Base-by-base conservation (phyloP, 148 eudicot species). In the Chenopodium quinoa region DNA sequence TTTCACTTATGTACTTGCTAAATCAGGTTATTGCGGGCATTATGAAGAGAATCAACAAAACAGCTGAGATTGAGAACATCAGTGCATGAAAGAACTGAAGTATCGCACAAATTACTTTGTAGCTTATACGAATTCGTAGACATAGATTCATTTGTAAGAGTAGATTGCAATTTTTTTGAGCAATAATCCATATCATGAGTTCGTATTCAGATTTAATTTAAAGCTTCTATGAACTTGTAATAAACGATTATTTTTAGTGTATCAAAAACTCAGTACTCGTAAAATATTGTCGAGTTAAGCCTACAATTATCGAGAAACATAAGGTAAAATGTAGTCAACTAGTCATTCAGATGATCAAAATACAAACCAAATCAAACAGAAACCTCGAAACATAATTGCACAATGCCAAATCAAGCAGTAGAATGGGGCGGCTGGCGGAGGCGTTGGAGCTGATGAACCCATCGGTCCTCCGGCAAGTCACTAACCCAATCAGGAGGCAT, bases 21-120 rank as follows among this genome's bases (percentile, higher is more conserved):
- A 71, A 63, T 81, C 89, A 94, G 97, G 98, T 94, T 74, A 92
- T 94, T 65, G 98, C 96, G 25, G 96, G 98, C 67, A 95, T 93
- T 79, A 85, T 95, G 56, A 95, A 95, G 89, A 87, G 98, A 88
- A 87, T 95, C 88, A 94, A 91, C 89, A 92, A 85, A 86, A 82
- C 85, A 77, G 97, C 93, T 56, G 90, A 86, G 7, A 82, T 93
- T 60, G 98, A 95, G 86, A 95, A 95, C 70, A 88, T 95, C 80
- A 82, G 88, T 79, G 95, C 93, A 17, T 95, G 78, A 95, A 44
- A 75, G 73, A 58, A 34, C n/a, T 23, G 32, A 47, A 75, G 58
- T n/a, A 69, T 6, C 54, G 46, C 32, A 20, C n/a, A 20, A 22
- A 22, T 23, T n/a, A 31, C 27, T 73, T 75, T 66, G 11, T 22